These are phyloP conservation scores for Penicillium atrosanguineum DNA, from an alignment of 495 filamentous ascomycete genomes.

Conservation along the genomic window DNA sequence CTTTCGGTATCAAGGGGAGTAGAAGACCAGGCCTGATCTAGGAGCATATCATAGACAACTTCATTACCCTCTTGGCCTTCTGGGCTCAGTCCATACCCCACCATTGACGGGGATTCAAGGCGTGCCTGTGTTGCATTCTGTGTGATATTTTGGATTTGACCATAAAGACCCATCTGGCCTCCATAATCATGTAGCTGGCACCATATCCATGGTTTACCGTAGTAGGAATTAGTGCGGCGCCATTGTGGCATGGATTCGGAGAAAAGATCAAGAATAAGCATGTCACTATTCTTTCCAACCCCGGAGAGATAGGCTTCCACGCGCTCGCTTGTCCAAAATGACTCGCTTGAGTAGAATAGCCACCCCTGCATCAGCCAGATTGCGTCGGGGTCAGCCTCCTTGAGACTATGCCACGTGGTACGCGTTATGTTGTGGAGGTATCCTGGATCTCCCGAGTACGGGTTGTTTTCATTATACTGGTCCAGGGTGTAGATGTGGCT, in stretches of 20 bases:
- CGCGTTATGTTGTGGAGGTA: constrained; percentile 34
- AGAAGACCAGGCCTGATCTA: constrained; percentile 52
- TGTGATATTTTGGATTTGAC: constrained; percentile 50
- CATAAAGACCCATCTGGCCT: constrained; percentile 51
- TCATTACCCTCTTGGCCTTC: constrained; percentile 58
- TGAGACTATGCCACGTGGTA: constrained; percentile 46
- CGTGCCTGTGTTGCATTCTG: constrained; percentile 29
- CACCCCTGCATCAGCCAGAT: constrained; percentile 58
- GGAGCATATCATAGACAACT: constrained; percentile 49
- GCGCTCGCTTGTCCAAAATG: constrained; percentile 50
- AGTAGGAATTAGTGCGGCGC: constrained; percentile 50
- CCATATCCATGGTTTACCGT: constrained; percentile 55
- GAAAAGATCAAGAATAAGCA: constrained; percentile 53
- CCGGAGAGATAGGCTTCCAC: constrained; percentile 51
- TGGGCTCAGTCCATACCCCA: constrained; percentile 24
- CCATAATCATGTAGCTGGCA: constrained; percentile 51
- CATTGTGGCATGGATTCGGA: constrained; percentile 51
- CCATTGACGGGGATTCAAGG: neutral
- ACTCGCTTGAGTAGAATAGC: constrained; percentile 44
- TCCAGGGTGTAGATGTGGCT: constrained; percentile 52
- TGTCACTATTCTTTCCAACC: constrained; percentile 41
- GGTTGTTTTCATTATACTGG: constrained; percentile 54
- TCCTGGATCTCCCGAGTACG: constrained; percentile 20
- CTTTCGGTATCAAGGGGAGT: constrained; percentile 40
- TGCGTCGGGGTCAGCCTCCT: constrained; percentile 46